Evolutionary conservation across 1,139 yeast species (phyloP).

Genomic region (Candida glucosophila): DNA sequence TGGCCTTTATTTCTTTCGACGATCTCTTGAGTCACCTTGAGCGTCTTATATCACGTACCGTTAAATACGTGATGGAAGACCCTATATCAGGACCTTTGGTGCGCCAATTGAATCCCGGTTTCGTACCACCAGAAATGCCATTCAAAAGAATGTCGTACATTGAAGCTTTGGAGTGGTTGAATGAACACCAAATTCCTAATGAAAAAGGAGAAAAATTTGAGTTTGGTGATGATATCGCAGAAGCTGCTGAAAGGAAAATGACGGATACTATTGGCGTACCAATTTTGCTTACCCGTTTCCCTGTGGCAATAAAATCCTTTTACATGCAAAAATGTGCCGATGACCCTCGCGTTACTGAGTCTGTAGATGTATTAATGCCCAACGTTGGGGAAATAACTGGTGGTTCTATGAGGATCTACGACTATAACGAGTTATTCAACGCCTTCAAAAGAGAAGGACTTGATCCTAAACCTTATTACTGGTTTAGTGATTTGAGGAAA

Average conservation of each 20-base stretch:
- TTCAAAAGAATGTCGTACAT: constrained; percentile 88
- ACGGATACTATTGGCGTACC: constrained; percentile 92
- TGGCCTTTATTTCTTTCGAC: constrained; percentile 79
- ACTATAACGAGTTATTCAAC: constrained; percentile 71
- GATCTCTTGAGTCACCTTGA: constrained; percentile 84
- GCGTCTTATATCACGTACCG: constrained; percentile 57
- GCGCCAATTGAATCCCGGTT: constrained; percentile 86
- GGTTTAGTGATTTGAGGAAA: constrained; percentile 93
- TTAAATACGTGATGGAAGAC: constrained; percentile 74
- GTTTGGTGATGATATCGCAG: constrained; percentile 98
- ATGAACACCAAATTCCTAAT: constrained; percentile 87
- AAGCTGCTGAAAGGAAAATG: constrained; percentile 99
- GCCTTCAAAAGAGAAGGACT: constrained; percentile 92
- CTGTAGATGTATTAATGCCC: constrained; percentile 97
- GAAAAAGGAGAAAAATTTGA: constrained; percentile 89
- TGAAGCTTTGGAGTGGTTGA: constrained; percentile 91
- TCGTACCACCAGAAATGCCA: constrained; percentile 74
- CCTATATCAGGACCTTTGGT: constrained; percentile 88
- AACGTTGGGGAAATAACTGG: constrained; percentile 98
- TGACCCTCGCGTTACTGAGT: constrained; percentile 92
- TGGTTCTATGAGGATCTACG: constrained; percentile 95
- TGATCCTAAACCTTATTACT: constrained; percentile 73
- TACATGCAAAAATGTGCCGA: constrained; percentile 92
- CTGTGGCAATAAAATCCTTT: constrained; percentile 93
- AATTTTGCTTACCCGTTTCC: constrained; percentile 86